Base-by-base conservation (phyloP, 2,329 filamentous ascomycete genomes). In the Arthrobotrys sinensis region DNA sequence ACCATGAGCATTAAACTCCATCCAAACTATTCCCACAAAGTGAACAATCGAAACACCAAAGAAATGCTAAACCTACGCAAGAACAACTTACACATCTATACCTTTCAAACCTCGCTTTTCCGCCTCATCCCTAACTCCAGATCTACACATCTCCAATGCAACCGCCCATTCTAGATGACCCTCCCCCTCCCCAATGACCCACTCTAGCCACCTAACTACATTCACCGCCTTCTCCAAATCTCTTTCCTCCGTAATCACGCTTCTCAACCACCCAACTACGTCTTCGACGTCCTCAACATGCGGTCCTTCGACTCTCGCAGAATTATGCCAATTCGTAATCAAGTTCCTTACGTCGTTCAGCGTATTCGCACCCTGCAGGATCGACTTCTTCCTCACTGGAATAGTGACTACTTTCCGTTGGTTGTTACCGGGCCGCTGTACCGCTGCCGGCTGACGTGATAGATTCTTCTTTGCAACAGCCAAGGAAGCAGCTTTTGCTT, bases 261-360 rank as follows among this genome's bases (percentile, higher is more conserved):
- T 88, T 4, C 83, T 86, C 34, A 98, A 84, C 83, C 97, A 98
- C 81, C 86, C 88, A 67, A 88, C 89, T 77, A 98, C 86, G 43
- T 94, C 90, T 46, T 87, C 88, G 0, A 95, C 91, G 84, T 99
- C 96, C 72, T 92, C 90, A 0, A 85, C 85, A 84, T 96, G 94
- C 0, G 96, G 96, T 0, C 92, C 93, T 2, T 94, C 91, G 4
- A 87, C 86, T 40, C 84, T 86, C 78, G 95, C 97, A 77, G 91
- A 90, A 1, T 85, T 83, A 80, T 93, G 88, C 96, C 96, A 99
- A 3, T 89, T 89, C 68, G 87, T 88, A 12, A 97, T 86, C 82
- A 93, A 93, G 43, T 89, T 87, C 52, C 94, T 89, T 67, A 98
- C 86, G 80, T 97, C 92, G 0, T 81, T 4, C 86, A 80, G 0